Conservation (phyloP, 345 rosid genomes). For the Euphorbia lathyris region DNA sequence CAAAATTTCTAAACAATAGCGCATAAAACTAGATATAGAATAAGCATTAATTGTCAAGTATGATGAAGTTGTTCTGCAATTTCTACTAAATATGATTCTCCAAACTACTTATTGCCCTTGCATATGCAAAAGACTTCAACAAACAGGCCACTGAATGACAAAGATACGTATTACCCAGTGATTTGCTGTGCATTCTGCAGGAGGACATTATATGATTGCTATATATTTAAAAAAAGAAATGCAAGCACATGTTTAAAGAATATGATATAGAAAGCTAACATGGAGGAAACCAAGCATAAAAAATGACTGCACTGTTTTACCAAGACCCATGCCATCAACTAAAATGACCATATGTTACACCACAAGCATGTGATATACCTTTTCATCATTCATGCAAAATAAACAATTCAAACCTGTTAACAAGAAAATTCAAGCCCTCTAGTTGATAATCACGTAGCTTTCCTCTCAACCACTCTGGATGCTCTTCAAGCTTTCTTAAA, state of each 20-base stretch:
- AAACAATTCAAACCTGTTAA: slow-evolving; percentile 67
- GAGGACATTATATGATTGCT: slow-evolving; percentile 9
- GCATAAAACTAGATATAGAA: too few relatives aligned
- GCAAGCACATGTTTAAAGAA: neutral
- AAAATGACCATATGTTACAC: slow-evolving; percentile 47
- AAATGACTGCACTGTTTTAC: slow-evolving; percentile 99
- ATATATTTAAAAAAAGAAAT: neutral
- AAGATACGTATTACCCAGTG: too few relatives aligned
- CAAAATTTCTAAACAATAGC: too few relatives aligned
- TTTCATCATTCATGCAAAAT: neutral
- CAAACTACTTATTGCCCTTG: too few relatives aligned
- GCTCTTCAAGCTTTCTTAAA: slow-evolving; percentile 96
- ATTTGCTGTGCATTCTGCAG: slow-evolving; percentile 88
- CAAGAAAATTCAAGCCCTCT: slow-evolving; percentile 96
- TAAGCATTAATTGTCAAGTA: too few relatives aligned
- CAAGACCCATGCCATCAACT: slow-evolving; percentile 99
- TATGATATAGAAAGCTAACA: slow-evolving; percentile 38
- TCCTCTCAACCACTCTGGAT: slow-evolving; percentile 95
- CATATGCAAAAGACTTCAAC: too few relatives aligned
- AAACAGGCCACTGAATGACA: too few relatives aligned
- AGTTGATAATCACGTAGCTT: slow-evolving; percentile 98
- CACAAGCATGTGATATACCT: neutral
- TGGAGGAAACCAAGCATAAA: slow-evolving; percentile 99
- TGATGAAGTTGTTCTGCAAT: too few relatives aligned
- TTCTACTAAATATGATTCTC: too few relatives aligned